Percentiles rank a stretch among this genome's conserved stretches.
Evolutionary conservation across 2,329 filamentous ascomycete genomes (phyloP).

Genomic region (Diplocarpon rosae): DNA sequence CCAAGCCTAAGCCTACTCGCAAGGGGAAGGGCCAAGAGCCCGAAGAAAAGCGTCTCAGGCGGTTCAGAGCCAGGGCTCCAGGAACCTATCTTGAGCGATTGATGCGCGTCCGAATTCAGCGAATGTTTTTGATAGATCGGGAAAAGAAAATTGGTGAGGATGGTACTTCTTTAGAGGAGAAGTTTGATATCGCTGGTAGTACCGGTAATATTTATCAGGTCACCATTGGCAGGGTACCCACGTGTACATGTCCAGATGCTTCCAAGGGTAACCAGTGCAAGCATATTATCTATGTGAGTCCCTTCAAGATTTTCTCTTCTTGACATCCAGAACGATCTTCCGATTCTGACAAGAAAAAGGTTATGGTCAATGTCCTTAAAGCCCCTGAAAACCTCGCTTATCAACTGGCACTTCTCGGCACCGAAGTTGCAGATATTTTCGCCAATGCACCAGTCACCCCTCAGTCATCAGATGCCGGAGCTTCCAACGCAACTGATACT

Average conservation of each 20-base stretch:
- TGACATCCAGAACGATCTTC: background rate
- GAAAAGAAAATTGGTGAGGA: constrained; percentile 25
- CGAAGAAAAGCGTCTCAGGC: constrained; percentile 31
- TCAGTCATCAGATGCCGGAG: constrained; percentile 27
- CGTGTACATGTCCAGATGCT: constrained; percentile 43
- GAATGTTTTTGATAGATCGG: constrained; percentile 47
- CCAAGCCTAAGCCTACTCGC: constrained; percentile 11
- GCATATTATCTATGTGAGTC: constrained; percentile 45
- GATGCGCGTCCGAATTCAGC: constrained; percentile 37
- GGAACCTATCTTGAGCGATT: constrained; percentile 35
- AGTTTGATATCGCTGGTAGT: constrained; percentile 44
- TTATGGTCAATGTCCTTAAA: constrained; percentile 46
- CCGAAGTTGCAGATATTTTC: constrained; percentile 46
- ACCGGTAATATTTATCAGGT: constrained; percentile 54
- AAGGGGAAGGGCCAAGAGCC: constrained; percentile 10
- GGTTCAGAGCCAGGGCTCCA: constrained; percentile 34
- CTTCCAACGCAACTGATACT: constrained; percentile 27
- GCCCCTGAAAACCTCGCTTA: constrained; percentile 43
- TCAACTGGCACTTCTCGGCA: constrained; percentile 47
- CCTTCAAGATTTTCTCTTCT: background rate
- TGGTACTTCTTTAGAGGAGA: constrained; percentile 34
- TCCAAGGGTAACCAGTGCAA: constrained; percentile 50
- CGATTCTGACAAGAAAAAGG: constrained; percentile 24
- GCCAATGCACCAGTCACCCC: constrained; percentile 39
- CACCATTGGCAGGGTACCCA: constrained; percentile 38